A percentile compares a stretch with the other conserved stretches of the same genome.
Conservation (phyloP, 1,139 yeast species). For the Yamadazyma triangularis region DNA sequence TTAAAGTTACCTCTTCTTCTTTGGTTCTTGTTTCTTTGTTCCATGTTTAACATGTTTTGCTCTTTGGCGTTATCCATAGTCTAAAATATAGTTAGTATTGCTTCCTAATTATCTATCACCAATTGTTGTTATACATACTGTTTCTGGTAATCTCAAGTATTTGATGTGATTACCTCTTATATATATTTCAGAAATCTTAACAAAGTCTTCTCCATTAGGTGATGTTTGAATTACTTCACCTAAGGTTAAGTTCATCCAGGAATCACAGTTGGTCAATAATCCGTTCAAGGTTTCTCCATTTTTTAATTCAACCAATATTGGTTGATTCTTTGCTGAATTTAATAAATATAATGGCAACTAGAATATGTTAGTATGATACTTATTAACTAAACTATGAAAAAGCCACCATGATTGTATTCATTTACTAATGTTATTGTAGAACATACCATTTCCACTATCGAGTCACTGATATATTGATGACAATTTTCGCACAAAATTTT, state of each 20-base stretch:
- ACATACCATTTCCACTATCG: too few relatives aligned
- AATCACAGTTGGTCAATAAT: conserved; percentile 78
- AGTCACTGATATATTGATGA: too few relatives aligned
- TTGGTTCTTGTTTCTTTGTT: conserved; percentile 47
- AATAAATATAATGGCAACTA: conserved; percentile 86
- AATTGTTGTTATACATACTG: conserved; percentile 13
- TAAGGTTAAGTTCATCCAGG: conserved; percentile 93
- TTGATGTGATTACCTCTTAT: conserved; percentile 76
- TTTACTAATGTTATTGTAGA: too few relatives aligned
- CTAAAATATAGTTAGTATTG: conserved; percentile 17
- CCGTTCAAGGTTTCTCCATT: conserved; percentile 91
- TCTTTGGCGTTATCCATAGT: conserved; percentile 82
- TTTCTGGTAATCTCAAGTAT: conserved; percentile 44
- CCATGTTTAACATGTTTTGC: conserved; percentile 53
- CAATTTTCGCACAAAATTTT: too few relatives aligned
- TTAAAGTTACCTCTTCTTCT: conserved; percentile 33
- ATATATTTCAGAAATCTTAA: conserved; percentile 72
- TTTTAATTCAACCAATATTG: conserved; percentile 85
- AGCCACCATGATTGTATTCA: too few relatives aligned
- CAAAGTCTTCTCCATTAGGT: conserved; percentile 62
- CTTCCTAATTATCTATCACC: background rate
- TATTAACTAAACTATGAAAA: too few relatives aligned
- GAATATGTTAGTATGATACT: conserved; percentile 8
- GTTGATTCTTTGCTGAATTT: conserved; percentile 88
- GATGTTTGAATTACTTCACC: conserved; percentile 73